phyloP scores from a whole-genome alignment of 2,329 filamentous ascomycete genomes.

The Neodidymelliopsis sp. region DNA sequence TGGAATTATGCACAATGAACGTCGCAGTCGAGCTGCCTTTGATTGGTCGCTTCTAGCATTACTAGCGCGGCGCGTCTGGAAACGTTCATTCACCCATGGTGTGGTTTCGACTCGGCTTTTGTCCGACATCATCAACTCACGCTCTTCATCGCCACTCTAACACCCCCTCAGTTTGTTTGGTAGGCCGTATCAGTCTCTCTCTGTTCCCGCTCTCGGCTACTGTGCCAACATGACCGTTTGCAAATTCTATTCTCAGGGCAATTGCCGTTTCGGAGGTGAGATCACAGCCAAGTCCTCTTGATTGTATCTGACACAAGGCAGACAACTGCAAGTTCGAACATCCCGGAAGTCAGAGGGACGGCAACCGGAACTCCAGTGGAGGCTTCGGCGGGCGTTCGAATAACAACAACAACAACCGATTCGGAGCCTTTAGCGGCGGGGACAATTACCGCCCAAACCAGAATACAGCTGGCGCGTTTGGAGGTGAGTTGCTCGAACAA shows the following conservation, averaged over 20 bases:
- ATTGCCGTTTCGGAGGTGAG: constrained; percentile 71
- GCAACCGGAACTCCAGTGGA: constrained; percentile 32
- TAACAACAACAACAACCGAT: constrained; percentile 55
- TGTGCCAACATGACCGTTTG: constrained; percentile 59
- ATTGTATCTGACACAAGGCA: constrained; percentile 39
- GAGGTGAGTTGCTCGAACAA: constrained; percentile 50
- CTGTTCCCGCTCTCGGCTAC: neutral
- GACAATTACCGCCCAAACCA: constrained; percentile 45
- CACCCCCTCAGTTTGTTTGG: constrained; percentile 21
- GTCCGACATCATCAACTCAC: constrained; percentile 11
- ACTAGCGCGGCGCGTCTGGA: constrained; percentile 32
- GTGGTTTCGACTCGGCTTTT: constrained; percentile 14
- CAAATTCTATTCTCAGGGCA: constrained; percentile 69
- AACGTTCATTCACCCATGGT: constrained; percentile 22
- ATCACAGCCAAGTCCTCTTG: neutral
- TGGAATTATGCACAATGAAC: constrained; percentile 13
- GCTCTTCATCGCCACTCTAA: constrained; percentile 20
- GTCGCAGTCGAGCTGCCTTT: constrained; percentile 8
- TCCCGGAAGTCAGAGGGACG: constrained; percentile 53
- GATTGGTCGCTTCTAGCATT: constrained; percentile 15
- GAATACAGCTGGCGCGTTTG: constrained; percentile 42
- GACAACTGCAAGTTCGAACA: constrained; percentile 68
- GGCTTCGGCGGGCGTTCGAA: constrained; percentile 35
- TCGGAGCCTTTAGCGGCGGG: constrained; percentile 57
- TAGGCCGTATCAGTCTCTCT: neutral